A percentile compares a stretch with the other conserved stretches of the same genome.
phyloP scores from a whole-genome alignment of 306 rosid genomes.

The Corylus americana region DNA sequence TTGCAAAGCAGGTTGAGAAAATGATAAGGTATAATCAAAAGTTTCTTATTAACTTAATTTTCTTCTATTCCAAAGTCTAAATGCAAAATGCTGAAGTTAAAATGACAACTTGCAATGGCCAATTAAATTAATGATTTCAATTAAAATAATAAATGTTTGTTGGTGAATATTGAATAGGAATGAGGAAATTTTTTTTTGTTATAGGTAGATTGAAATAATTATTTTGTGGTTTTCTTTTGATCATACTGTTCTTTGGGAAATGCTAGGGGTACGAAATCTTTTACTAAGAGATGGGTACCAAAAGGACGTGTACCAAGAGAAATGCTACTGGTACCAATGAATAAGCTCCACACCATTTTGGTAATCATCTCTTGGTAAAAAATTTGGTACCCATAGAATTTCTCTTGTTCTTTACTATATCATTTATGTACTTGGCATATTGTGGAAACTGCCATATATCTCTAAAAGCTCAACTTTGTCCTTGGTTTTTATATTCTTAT shows the following conservation, averaged over 20 bases:
- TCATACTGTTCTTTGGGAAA: background rate
- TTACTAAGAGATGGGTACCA: too few species aligned
- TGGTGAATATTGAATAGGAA: background rate
- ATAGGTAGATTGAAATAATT: background rate
- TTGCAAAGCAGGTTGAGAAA: slow-evolving; percentile 98
- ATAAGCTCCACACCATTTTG: too few species aligned
- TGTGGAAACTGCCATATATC: background rate
- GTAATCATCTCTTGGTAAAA: too few species aligned
- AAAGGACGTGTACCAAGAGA: too few species aligned
- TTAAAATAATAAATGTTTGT: background rate
- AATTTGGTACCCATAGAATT: too few species aligned
- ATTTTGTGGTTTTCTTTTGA: background rate
- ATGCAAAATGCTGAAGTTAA: slow-evolving; percentile 7
- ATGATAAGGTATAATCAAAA: slow-evolving; percentile 74
- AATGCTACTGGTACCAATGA: too few species aligned
- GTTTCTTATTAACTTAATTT: slow-evolving; percentile 22
- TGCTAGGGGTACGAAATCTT: too few species aligned
- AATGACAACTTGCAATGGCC: background rate
- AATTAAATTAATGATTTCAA: background rate
- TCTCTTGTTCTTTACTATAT: background rate
- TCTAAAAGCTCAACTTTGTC: background rate
- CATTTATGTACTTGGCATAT: background rate
- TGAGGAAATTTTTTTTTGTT: background rate
- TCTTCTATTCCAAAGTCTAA: background rate
- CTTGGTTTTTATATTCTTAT: background rate